phyloP scores from a whole-genome alignment of 164 flowering plant genomes.

The Chloranthus sessilifolius region DNA sequence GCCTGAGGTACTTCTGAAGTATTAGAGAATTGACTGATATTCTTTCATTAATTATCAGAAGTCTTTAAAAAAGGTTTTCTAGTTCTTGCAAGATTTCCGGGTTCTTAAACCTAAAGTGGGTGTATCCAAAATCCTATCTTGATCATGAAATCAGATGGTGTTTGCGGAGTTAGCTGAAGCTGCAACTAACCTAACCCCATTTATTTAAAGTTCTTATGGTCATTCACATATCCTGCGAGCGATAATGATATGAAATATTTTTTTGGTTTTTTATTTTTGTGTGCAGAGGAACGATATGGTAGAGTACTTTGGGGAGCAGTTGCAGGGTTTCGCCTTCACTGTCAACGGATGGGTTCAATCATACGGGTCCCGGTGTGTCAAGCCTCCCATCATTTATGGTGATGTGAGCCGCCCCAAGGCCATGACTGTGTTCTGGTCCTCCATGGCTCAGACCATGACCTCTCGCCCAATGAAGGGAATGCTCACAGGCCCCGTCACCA shows the following conservation, averaged over 20 bases:
- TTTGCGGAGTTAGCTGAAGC: too few species aligned
- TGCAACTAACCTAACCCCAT: too few species aligned
- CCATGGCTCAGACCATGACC: conserved; percentile 66
- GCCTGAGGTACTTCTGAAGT: too few species aligned
- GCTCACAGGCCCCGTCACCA: conserved; percentile 83
- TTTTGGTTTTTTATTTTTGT: too few species aligned
- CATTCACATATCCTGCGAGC: too few species aligned
- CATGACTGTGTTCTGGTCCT: conserved; percentile 79
- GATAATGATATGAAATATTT: too few species aligned
- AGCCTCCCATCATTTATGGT: conserved; percentile 78
- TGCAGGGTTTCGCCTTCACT: conserved; percentile 65
- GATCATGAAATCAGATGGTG: neutral
- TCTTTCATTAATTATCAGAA: neutral
- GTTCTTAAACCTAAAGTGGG: too few species aligned
- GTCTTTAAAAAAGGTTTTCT: neutral
- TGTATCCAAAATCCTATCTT: too few species aligned
- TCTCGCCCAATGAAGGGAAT: conserved; percentile 74
- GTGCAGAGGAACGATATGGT: conserved; percentile 70
- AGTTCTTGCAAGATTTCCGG: neutral
- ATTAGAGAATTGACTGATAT: conserved; percentile 8
- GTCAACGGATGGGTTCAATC: conserved; percentile 81
- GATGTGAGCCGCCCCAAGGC: conserved; percentile 76
- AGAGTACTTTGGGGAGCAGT: conserved; percentile 70
- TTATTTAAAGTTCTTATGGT: too few species aligned
- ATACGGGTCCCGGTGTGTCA: conserved; percentile 76